Evolutionary conservation across 148 eudicot genomes (phyloP).

Genomic region (Cornus kousa): DNA sequence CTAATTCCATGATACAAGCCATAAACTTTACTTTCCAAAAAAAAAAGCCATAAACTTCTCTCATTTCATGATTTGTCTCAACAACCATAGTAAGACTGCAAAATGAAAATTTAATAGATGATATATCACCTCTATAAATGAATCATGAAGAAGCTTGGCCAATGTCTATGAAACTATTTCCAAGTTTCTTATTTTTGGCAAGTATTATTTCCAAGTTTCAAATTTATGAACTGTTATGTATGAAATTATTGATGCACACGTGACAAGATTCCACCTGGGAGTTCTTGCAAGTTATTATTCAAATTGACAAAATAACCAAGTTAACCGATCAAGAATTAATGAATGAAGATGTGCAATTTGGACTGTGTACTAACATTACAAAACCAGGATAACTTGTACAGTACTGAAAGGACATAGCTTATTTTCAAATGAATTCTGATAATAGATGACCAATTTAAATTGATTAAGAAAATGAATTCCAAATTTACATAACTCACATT

Average conservation of each 20-base stretch:
- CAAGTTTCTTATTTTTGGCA: neutral
- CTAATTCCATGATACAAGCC: neutral
- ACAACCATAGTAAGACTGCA: neutral
- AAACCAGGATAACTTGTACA: neutral
- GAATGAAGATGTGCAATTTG: neutral
- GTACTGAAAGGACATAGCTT: neutral
- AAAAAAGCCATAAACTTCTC: neutral
- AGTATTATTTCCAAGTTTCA: neutral
- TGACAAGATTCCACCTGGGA: neutral
- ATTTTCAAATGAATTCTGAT: neutral
- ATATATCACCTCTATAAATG: too few species aligned
- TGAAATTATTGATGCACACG: neutral
- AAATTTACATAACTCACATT: constrained; percentile 47
- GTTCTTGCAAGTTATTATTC: neutral
- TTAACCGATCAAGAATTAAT: neutral
- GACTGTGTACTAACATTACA: neutral
- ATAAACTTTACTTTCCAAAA: neutral
- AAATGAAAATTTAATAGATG: neutral
- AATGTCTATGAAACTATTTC: too few species aligned
- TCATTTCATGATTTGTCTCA: neutral
- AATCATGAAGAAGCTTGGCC: too few species aligned
- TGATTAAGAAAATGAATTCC: neutral
- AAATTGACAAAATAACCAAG: neutral
- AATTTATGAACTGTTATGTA: neutral
- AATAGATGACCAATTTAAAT: too few species aligned